These are phyloP conservation scores for Linnemannia hyalina DNA, from an alignment of 192 early-diverging fungal genomes.

Conservation along the genomic window DNA sequence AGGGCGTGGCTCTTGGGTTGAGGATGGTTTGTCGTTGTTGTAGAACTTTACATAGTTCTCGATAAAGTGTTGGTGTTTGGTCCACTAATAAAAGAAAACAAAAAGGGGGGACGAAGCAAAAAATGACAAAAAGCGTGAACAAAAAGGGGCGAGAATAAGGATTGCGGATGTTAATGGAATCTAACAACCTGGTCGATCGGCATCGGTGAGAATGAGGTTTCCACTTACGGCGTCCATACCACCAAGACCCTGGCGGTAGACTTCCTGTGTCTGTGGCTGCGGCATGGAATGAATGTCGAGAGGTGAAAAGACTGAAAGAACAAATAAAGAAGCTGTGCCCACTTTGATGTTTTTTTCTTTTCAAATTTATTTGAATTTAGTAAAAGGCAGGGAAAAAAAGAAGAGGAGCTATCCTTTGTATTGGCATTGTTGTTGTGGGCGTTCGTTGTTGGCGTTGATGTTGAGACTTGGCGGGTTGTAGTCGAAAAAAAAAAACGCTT, in stretches of 20 bases:
- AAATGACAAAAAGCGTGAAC: background rate
- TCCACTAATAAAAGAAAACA: conserved; percentile 52
- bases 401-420: background rate
- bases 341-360: background rate
- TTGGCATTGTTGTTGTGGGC: background rate
- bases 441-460: background rate
- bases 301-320: background rate
- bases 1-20: background rate
- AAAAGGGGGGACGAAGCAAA: background rate
- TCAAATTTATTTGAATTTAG: background rate
- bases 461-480: background rate
- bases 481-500: background rate
- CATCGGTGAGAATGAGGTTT: background rate
- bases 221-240: conserved; percentile 62
- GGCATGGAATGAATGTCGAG: background rate
- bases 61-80: conserved; percentile 72
- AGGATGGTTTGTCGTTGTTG: conserved; percentile 27
- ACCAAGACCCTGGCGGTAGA: conserved; percentile 57
- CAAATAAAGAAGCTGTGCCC: background rate
- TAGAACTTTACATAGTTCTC: conserved; percentile 68
- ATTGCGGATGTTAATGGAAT: background rate
- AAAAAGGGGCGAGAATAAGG: background rate
- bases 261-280: conserved; percentile 1
- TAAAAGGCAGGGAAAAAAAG: background rate
- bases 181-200: background rate